Percentiles rank a stretch among this genome's conserved stretches.
Evolutionary conservation across 352 stramenopile species (phyloP).

Genomic region (Phytophthora boehmeriae): DNA sequence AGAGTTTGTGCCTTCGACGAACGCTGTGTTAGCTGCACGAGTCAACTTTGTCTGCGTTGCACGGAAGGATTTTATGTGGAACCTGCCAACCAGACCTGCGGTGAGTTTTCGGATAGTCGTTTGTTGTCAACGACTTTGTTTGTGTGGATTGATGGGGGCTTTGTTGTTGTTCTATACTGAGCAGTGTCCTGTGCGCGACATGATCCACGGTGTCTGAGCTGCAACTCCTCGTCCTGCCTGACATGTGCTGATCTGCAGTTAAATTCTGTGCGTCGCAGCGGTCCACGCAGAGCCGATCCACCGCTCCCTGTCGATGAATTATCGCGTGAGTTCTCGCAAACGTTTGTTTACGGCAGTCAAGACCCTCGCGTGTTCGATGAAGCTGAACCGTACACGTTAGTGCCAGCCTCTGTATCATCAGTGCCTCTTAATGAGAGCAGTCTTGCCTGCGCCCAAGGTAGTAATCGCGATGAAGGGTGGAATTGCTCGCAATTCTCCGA

Average conservation of each 20-base stretch:
- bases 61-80: conserved; percentile 88
- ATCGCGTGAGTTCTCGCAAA: conserved; percentile 88
- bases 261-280: conserved; percentile 91
- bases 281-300: conserved; percentile 65
- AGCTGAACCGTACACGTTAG: conserved; percentile 82
- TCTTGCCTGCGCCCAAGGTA: conserved; percentile 67
- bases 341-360: conserved; percentile 92
- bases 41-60: conserved; percentile 82
- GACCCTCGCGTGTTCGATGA: conserved; percentile 92
- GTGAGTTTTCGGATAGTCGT: conserved; percentile 35
- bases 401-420: conserved; percentile 21
- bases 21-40: conserved; percentile 90
- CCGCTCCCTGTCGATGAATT: conserved; percentile 90
- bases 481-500: conserved; percentile 47
- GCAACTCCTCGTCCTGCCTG: conserved; percentile 75
- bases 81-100: conserved; percentile 64
- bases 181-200: conserved; percentile 82
- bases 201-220: conserved; percentile 93
- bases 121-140: neutral
- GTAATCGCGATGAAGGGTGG: conserved; percentile 64
- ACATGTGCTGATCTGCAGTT: conserved; percentile 91
- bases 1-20: conserved; percentile 74
- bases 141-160: neutral
- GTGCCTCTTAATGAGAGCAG: conserved; percentile 60
- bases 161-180: neutral